phyloP scores from a whole-genome alignment of 2,329 filamentous ascomycete genomes.

The Monosporascus sp. region DNA sequence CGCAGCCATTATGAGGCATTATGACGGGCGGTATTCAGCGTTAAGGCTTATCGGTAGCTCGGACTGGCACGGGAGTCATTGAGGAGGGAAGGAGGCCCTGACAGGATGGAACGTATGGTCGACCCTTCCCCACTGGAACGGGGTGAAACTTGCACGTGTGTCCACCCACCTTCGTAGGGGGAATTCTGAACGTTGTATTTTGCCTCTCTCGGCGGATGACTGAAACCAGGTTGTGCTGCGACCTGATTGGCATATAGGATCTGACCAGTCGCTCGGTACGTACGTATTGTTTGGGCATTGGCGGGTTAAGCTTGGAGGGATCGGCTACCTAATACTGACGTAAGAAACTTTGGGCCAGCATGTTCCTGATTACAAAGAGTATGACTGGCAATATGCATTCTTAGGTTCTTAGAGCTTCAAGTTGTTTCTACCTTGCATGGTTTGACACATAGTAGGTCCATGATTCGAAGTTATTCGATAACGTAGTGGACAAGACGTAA shows the following conservation, averaged over 20 bases:
- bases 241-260: background rate
- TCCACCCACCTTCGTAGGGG: constrained; percentile 1
- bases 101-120: constrained; percentile 29
- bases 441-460: too few species aligned
- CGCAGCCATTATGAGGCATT: constrained; percentile 20
- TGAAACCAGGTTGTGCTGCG: background rate
- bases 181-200: background rate
- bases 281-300: too few species aligned
- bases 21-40: constrained; percentile 11
- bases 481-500: too few species aligned
- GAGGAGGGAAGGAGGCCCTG: background rate
- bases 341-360: too few species aligned
- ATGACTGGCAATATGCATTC: too few species aligned
- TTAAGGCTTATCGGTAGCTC: constrained; percentile 4
- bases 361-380: too few species aligned
- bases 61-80: background rate
- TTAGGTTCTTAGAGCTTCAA: too few species aligned
- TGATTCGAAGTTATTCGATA: too few species aligned
- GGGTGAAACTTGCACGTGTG: constrained; percentile 12
- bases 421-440: too few species aligned
- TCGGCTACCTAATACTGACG: too few species aligned
- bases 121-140: constrained; percentile 14
- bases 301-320: too few species aligned
- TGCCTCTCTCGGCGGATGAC: background rate
- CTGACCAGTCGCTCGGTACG: background rate